Conservation (phyloP, 108 stramenopile species). For the Phaeodactylum tricornutum region DNA sequence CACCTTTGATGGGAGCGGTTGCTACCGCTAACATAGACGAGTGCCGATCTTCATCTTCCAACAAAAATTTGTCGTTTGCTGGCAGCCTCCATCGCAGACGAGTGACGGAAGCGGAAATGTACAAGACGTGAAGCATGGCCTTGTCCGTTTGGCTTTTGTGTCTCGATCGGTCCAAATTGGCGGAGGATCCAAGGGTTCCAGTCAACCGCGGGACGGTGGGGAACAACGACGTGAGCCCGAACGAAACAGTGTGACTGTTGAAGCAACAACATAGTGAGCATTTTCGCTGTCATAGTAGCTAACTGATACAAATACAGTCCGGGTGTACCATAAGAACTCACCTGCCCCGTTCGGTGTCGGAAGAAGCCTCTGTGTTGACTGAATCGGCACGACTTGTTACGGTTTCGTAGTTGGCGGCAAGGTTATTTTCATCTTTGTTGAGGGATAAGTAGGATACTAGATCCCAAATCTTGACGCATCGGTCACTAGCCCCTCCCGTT, state of each 20-base stretch:
- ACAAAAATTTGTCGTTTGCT: constrained; percentile 13
- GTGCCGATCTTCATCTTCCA: constrained; percentile 25
- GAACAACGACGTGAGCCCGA: background rate
- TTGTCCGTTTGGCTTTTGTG: background rate
- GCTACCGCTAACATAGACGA: constrained; percentile 79
- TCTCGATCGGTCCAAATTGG: too few relatives aligned
- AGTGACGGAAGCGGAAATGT: constrained; percentile 58
- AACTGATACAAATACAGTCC: too few relatives aligned
- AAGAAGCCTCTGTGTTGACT: constrained; percentile 18
- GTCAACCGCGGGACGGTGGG: background rate
- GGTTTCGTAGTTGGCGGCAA: constrained; percentile 24
- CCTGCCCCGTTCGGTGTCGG: constrained; percentile 28
- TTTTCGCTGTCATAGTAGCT: constrained; percentile 1
- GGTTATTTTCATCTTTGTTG: constrained; percentile 8
- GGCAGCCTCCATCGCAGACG: constrained; percentile 63
- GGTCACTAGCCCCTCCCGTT: constrained; percentile 72
- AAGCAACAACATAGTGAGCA: background rate
- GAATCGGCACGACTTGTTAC: constrained; percentile 17
- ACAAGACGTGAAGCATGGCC: constrained; percentile 26
- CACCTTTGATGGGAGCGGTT: constrained; percentile 58
- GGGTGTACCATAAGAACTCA: too few relatives aligned
- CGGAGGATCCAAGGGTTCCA: constrained; percentile 1
- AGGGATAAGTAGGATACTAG: constrained; percentile 6
- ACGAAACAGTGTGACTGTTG: too few relatives aligned
- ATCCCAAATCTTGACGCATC: constrained; percentile 43